Base-by-base conservation (phyloP, 176 grass and related monocot species). In the Bothriochloa decipiens region DNA sequence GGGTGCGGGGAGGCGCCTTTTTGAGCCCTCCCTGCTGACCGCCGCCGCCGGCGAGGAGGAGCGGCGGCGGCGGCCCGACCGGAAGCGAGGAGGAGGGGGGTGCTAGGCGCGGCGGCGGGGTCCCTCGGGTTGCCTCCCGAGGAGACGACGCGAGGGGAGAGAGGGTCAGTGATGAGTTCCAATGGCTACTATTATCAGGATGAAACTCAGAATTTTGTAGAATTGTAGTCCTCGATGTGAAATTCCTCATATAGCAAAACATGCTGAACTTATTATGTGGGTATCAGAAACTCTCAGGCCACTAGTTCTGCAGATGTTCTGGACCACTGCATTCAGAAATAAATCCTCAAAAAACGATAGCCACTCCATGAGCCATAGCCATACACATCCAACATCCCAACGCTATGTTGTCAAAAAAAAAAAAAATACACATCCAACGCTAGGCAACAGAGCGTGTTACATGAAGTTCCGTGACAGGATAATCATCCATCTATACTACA, bases 381-480 rank as follows among this genome's bases (percentile, higher is more conserved):
- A 50, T 17, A 16, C 35, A 29, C 62, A 65, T 11, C 12, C 26
- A 43, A 4, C n/a, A n/a, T n/a, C n/a, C n/a, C n/a, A 9, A 1
- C 40, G 29, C 29, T 32, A 32, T 32, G 29, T 32, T 32, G 29
- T 32, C 29, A 32, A 32, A 32, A 32, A 32, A 32, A 32, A 32
- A 32, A 32, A 32, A 32, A 32, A 50, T 17, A 16, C 35, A 29
- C 62, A 65, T 11, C 12, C 26, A 45, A 4, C 10, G 2, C 11
- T 12, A 23, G 25, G 15, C 39, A 33, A 29, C 25, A 46, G 26
- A 49, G 16, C 1, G 60, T 63, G 60, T 63, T 18, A 18, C 45
- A 80, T 68, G n/a, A 35, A 22, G 64, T 68, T 68, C 65, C 46
- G 65, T 70, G 78, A 49, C 45, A 39, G 77, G 58, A 42, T 40